Base-by-base conservation (phyloP, 768 basidiomycete genomes). In the Mycena crocata region DNA sequence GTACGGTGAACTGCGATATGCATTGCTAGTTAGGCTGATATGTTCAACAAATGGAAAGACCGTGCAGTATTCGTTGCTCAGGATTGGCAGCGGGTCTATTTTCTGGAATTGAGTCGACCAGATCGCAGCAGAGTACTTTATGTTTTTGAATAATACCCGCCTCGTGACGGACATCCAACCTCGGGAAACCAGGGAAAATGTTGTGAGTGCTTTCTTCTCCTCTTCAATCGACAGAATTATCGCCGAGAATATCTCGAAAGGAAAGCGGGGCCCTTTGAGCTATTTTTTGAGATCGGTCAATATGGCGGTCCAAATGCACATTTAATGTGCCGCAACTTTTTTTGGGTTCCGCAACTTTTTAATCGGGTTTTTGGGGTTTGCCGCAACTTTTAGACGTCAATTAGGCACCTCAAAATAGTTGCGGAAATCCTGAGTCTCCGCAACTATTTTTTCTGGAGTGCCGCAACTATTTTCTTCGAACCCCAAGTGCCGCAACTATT, bases 201-300 rank as follows among this genome's bases (percentile, higher is more conserved):
- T 57, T 35, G 31, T 57, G 30, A 57, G 57, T 12, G 57, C 28
- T 31, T 35, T 32, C 31, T 45, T 57, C 15, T 63, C 54, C 4
- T 57, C 44, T 34, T 15, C 44, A 19, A 14, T 24, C 24, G 57
- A 44, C 30, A 40, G 24, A 19, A 57, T 35, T 17, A 57, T 57
- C 42, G n/a, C 15, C 4, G 24, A 46, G 26, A 44, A 57, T 57
- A 57, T 57, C 44, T 57, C 57, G 44, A 46, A 19, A 14, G 57
- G 57, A 30, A 57, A 39, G 30, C 57, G 57, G 2, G 44, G 57
- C 34, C 57, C 57, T 34, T 57, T 57, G 19, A 57, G 42, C 57
- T 57, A 31, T 49, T 49, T 9, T 49, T 7, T 31, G 15, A 26
- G 30, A 1, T 5, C 3, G 1, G 13, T 7, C n/a, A n/a, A n/a